Evolutionary conservation across 2,329 filamentous ascomycete species (phyloP).

Genomic region (Penicillium sp.): DNA sequence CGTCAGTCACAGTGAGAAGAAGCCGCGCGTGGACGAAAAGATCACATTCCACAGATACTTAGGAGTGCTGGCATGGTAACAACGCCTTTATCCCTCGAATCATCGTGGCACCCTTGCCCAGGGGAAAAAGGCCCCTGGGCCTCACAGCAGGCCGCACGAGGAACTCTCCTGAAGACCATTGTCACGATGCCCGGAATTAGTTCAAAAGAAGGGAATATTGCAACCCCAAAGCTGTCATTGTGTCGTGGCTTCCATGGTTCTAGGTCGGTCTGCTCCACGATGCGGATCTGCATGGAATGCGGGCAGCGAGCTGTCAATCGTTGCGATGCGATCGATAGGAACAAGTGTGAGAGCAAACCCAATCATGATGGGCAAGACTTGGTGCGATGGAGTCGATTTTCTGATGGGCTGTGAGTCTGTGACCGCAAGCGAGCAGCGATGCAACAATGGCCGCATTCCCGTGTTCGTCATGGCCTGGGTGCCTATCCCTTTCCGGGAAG

Average conservation of each 20-base stretch:
- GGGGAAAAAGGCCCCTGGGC: conserved; percentile 2
- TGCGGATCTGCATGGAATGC: conserved; percentile 27
- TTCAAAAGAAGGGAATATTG: conserved; percentile 10
- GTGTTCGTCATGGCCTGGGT: conserved; percentile 10
- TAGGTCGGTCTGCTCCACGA: conserved; percentile 16
- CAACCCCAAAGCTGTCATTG: conserved; percentile 22
- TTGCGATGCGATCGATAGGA: conserved; percentile 15
- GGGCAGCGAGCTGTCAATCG: conserved; percentile 25
- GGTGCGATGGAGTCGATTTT: not conserved
- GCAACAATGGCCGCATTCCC: conserved; percentile 27
- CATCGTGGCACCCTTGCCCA: conserved; percentile 19
- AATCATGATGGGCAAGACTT: not conserved
- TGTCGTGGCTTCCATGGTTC: conserved; percentile 28
- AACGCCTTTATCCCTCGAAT: conserved; percentile 29
- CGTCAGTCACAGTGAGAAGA: conserved; percentile 8
- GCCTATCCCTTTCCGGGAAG: conserved; percentile 24
- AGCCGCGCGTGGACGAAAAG: conserved; percentile 17
- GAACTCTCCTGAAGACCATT: not conserved
- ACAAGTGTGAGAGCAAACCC: not conserved
- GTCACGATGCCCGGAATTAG: not conserved
- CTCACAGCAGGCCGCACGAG: conserved; percentile 19
- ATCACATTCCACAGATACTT: conserved; percentile 30
- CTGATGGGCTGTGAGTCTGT: conserved; percentile 9
- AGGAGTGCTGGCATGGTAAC: conserved; percentile 37
- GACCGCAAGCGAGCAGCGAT: conserved; percentile 25